Evolutionary conservation across 352 stramenopile genomes (phyloP), one percentile per base, ranked within the genome.

Genomic region (Globisporangium canariense): DNA sequence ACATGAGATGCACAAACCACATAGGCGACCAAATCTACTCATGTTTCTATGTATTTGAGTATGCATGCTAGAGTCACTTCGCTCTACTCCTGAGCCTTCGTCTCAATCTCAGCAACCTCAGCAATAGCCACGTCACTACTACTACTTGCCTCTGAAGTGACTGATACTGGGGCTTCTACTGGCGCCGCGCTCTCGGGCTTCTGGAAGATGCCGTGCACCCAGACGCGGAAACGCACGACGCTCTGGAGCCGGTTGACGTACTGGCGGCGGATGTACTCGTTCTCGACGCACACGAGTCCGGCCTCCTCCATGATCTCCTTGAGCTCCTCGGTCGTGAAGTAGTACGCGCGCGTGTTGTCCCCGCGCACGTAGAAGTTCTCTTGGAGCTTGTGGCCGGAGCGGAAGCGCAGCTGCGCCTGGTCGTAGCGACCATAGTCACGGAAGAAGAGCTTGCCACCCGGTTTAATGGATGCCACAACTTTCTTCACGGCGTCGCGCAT

Each of bases 341-440:
- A 99, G 75, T 98, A 99, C 63, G 91, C 96, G 32, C 92, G 89
- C 4, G 96, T 99, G 64, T 97, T 97, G 79, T 98, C 96, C 67
- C 96, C 81, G 59, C 97, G 94, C 41, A 96, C 83, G 77, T 98
- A 99, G 50, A 97, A 98, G 67, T 99, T 98, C 2, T 98, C 88
- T 55, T 94, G 88, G 28, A 98, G 76, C 58, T 96, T 93, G 68
- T 90, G 83, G 36, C 84, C 88, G 14, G 80, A 60, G 13, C 83
- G 79, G 70, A 98, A 95, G 62, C 97, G 94, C 60, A 98, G 79
- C 79, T 98, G 96, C 7, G 94, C 94, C 69, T 98, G 92, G 74
- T 99, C 96, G 60, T 96, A 98, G 45, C 95, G 81, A 1, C 94
- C 96, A 72, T 98, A 99, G 79, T 99, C 96, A 45, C 94, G 84